These are phyloP conservation scores for Corylus avellana DNA, from an alignment of 306 rosid species.

Conservation along the genomic window DNA sequence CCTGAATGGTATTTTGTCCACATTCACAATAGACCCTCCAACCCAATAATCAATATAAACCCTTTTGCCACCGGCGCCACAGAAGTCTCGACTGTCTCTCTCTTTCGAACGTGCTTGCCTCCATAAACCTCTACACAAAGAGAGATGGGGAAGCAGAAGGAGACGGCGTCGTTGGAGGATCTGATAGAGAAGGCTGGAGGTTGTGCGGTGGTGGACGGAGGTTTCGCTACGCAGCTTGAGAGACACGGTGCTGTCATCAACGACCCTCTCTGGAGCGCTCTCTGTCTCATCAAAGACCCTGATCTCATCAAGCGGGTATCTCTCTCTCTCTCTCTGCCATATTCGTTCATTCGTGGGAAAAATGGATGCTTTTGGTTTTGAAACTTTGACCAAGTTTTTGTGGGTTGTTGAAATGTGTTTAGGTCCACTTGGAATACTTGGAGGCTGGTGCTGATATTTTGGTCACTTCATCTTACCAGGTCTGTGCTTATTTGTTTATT, in stretches of 20 bases:
- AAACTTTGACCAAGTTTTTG: neutral
- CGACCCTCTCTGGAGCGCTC: constrained; percentile 90
- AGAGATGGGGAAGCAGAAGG: constrained; percentile 36
- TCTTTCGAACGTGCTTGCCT: neutral
- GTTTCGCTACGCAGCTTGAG: constrained; percentile 88
- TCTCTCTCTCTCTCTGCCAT: neutral
- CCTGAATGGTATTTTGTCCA: neutral
- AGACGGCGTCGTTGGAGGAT: constrained; percentile 56
- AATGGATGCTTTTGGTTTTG: neutral
- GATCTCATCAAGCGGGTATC: constrained; percentile 60
- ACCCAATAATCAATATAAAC: neutral
- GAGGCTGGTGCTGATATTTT: constrained; percentile 82
- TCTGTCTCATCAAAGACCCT: constrained; percentile 68
- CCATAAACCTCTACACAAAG: neutral
- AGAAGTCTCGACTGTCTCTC: neutral
- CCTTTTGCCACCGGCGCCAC: neutral
- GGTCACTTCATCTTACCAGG: constrained; percentile 94
- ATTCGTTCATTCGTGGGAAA: neutral
- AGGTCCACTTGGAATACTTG: constrained; percentile 87
- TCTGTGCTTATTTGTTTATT: constrained; percentile 14
- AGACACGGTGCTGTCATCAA: constrained; percentile 67
- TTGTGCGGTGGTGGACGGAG: constrained; percentile 76
- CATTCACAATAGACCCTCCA: neutral
- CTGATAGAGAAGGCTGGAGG: constrained; percentile 66
- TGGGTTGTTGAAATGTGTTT: constrained; percentile 6